Base-by-base conservation (phyloP, 164 flowering plant species). In the Dillenia turbinata region DNA sequence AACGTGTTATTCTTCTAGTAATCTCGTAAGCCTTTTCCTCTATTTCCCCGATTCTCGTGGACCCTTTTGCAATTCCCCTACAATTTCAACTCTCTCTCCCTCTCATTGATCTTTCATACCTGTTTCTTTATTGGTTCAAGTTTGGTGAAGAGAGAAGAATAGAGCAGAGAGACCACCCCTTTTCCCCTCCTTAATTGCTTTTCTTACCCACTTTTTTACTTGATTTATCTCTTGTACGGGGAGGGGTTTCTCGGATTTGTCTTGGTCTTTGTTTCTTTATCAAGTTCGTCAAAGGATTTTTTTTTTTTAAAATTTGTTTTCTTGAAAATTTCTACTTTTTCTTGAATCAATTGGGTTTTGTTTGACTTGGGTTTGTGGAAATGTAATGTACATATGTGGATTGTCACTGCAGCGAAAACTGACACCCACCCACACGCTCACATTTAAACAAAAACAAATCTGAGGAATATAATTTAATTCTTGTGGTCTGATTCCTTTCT, bases 391-490 rank as follows among this genome's bases (percentile, higher is more conserved):
- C 22, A 19, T 19, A 19, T 19, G 22, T 19, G 22, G 5, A 6
- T 33, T 4, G 40, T 33, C 40, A 4, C 40, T 33, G 40, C 40
- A 4, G 40, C 7, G 40, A 33, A 33, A 33, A 33, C 40, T 33
- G 40, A 33, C 40, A 33, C 40, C 5, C 33, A 26, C 33, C 3
- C 76, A 72, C 60, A 48, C 22, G 22, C 22, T 19, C 22, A 19
- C 52, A 44, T 59, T 62, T 64, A 53, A 57, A 72, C 66, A 60
- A 58, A 63, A 66, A 59, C n/a, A 71, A 62, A 48, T 67, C 62
- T 54, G 62, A 59, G 12, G 73, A 62, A 48, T 67, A 64, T 59
- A 62, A 69, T 69, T 69, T 40, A 57, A 60, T 68, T 71, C 60
- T 15, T 17, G 17, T 47, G 56, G 53, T 47, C 44, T 69, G 52